These are phyloP conservation scores for Backusella circina DNA, from an alignment of 192 early-diverging fungal genomes.

Conservation along the genomic window DNA sequence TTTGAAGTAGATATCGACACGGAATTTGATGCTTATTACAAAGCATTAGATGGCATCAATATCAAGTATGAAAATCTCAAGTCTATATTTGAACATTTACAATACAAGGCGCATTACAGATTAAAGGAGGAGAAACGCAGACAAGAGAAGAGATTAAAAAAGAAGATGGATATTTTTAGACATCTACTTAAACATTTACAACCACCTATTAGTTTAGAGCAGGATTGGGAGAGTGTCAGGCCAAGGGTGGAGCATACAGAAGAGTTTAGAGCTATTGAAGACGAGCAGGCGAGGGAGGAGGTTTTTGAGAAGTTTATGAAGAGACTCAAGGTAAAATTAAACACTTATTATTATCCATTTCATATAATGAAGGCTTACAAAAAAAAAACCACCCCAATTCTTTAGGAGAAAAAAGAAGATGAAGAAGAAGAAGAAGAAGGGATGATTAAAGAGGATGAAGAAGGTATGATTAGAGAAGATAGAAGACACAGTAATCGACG, in stretches of 20 bases:
- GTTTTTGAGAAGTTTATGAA: conserved; percentile 73
- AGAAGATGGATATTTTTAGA: conserved; percentile 77
- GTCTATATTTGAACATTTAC: conserved; percentile 46
- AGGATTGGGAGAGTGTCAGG: conserved; percentile 66
- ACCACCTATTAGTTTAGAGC: conserved; percentile 53
- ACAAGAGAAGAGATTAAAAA: conserved; percentile 62
- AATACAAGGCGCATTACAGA: conserved; percentile 48
- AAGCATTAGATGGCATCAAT: conserved; percentile 36
- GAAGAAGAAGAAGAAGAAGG: conserved; percentile 46
- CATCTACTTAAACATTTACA: conserved; percentile 58
- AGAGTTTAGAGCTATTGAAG: conserved; percentile 67
- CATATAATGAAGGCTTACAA: neutral
- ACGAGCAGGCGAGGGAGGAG: conserved; percentile 59
- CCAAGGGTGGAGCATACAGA: conserved; percentile 41
- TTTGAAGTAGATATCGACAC: conserved; percentile 46
- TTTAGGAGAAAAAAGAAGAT: conserved; percentile 37
- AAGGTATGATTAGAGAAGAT: conserved; percentile 55
- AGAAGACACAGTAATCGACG: conserved; percentile 25
- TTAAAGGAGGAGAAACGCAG: conserved; percentile 71
- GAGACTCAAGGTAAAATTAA: conserved; percentile 53
- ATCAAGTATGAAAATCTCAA: conserved; percentile 33
- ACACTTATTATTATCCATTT: neutral
- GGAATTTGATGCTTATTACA: conserved; percentile 44
- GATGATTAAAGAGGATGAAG: conserved; percentile 57
- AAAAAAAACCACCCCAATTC: neutral